Evolutionary conservation across 176 grass and related monocot genomes (phyloP).

Genomic region (Cenchrus fungigraminus): DNA sequence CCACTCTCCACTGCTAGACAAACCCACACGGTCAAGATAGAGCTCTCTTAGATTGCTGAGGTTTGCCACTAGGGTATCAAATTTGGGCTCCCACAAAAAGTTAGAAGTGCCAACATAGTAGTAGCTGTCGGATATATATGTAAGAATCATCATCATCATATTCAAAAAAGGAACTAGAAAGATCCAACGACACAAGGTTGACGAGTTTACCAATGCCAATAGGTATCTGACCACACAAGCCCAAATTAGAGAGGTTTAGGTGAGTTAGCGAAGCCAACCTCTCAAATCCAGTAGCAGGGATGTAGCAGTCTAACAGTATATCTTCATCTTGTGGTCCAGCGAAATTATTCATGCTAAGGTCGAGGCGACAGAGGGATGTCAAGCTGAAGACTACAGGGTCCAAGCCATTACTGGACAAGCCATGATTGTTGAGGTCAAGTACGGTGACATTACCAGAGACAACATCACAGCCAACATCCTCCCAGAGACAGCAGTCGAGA

Average conservation of each 20-base stretch:
- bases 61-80: neutral
- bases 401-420: neutral
- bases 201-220: neutral
- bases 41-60: neutral
- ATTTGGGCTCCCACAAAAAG: neutral
- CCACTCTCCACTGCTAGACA: neutral
- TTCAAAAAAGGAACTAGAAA: neutral
- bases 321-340: neutral
- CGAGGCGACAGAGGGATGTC: neutral
- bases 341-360: conserved; percentile 11
- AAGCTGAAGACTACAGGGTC: conserved; percentile 1
- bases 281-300: neutral
- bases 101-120: neutral
- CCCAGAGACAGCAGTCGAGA: conserved; percentile 13
- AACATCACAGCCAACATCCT: conserved; percentile 3
- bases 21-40: neutral
- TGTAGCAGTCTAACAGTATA: too few species aligned
- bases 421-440: neutral
- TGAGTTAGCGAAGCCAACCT: neutral
- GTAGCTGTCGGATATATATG: too few species aligned
- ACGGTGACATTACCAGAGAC: neutral
- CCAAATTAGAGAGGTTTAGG: conserved; percentile 28
- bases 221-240: neutral
- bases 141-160: neutral
- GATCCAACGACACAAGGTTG: neutral